Percentiles rank a stretch among this genome's conserved stretches.
phyloP scores from a whole-genome alignment of 352 stramenopile genomes.

The Thalassiosira livingstoniorum region DNA sequence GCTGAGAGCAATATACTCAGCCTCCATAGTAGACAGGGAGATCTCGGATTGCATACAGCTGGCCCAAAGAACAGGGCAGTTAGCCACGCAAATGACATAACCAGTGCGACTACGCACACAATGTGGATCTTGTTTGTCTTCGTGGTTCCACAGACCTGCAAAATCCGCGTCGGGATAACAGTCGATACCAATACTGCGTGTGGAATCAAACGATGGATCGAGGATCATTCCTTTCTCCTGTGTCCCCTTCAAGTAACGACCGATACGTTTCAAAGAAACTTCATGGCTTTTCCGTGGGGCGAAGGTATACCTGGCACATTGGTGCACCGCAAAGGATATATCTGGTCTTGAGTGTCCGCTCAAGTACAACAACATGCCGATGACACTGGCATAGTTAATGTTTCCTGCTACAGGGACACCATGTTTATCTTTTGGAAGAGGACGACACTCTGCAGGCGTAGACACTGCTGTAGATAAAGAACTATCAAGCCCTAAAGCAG shows the following conservation, averaged over 20 bases:
- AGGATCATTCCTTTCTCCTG: constrained; percentile 14
- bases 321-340: constrained; percentile 40
- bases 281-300: neutral
- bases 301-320: too few relatives aligned
- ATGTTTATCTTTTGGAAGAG: neutral
- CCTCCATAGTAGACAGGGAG: constrained; percentile 44
- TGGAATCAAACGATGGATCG: neutral
- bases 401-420: neutral
- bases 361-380: constrained; percentile 55
- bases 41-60: constrained; percentile 56
- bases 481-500: constrained; percentile 1
- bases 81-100: constrained; percentile 50
- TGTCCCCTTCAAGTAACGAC: constrained; percentile 15
- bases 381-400: constrained; percentile 40
- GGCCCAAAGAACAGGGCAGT: constrained; percentile 57
- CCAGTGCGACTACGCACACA: constrained; percentile 45
- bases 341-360: too few relatives aligned
- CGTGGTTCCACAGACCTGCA: constrained; percentile 1
- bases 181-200: neutral
- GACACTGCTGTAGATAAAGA: neutral
- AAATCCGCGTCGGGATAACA: neutral
- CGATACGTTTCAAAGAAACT: constrained; percentile 1
- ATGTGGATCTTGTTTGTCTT: constrained; percentile 14
- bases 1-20: too few relatives aligned
- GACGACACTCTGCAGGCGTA: neutral